Base-by-base conservation (phyloP, 345 rosid species). In the Citrus sp. region DNA sequence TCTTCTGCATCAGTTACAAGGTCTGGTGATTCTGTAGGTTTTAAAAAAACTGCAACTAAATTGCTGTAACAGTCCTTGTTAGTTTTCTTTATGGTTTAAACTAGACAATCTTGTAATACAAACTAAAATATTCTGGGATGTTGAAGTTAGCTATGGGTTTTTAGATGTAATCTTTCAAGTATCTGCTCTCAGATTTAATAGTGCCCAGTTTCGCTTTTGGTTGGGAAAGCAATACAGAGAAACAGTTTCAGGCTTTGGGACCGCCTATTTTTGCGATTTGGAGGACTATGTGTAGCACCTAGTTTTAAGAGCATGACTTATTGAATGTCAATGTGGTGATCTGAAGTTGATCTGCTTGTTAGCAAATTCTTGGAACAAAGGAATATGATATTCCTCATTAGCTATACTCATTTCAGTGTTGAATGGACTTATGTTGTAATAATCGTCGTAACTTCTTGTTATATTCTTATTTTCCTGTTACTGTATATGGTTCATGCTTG, bases 351-450 rank as follows among this genome's bases (percentile, higher is more conserved):
- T 75, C 32, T 30, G 62, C 14, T 64, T 25, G 32, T 35, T 8
- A n/a, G 69, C 30, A 75, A 75, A 71, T 46, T 64, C 51, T 46
- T 75, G 71, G 62, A 30, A 49, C 19, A 74, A 40, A 25, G 6
- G 69, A 34, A 42, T 75, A 13, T 30, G 49, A 3, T 64, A 35
- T 25, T 46, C 51, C 28, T 75, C 51, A 40, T 46, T 64, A 46
- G 38, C 34, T 27, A 32, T 19, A 49, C 38, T 75, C 25, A 49
- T 75, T 61, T 75, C 9, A 2, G 79, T 24, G 49, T 14, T 34
- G 51, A 59, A 66, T 25, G 32, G 21, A 25, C 30, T 65, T 49
- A 34, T 67, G 28, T 54, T 64, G 32, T 54, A 24, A 76, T n/a
- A 25, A 76, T 32, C 21, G 40, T 76, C 51, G 18, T 54, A 46